Evolutionary conservation across 2,329 filamentous ascomycete species (phyloP), one percentile per base, ranked within the genome.

Genomic region (Penicillium sp.): DNA sequence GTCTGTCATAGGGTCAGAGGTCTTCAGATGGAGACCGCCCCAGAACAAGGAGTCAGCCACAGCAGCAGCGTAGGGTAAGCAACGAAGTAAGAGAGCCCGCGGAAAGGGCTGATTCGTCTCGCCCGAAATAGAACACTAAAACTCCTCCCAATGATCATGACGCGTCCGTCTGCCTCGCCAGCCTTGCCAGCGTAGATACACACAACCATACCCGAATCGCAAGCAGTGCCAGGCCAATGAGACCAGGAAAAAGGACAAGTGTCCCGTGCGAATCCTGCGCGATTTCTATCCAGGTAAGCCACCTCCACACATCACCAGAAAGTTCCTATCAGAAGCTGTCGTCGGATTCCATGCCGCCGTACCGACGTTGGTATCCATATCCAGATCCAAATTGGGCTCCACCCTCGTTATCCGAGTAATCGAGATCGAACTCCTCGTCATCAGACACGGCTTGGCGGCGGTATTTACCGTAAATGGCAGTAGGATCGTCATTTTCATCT

Each of bases 341-440:
- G 29, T 67, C 63, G 6, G 65, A 68, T 48, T 70, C 64, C 46
- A 65, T 59, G 55, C 58, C 49, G 44, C 51, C 54, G 41, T 54
- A 58, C 10, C 57, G 59, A 26, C 53, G 56, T 29, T 54, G 56
- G 36, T 60, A 63, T 44, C 65, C 60, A 56, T 51, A 58, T 16
- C 60, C 57, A 44, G 54, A 56, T 42, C 54, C 49, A 47, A 59
- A 60, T 39, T 56, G 61, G 39, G 59, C 59, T 26, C 63, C 64
- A 42, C 59, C 60, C 45, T 73, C 70, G 51, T 61, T 67, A 18
- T 63, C 67, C 36, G 65, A 72, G 39, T 70, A 68, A 42, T 72
- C 67, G 39, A 72, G 60, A 50, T 75, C 74, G 58, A 66, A 77
- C 18, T 76, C 72, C 49, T 78, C 76, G 45, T 77, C 71, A 49